Base-by-base conservation (phyloP, 805 yeast species). In the Clavispora phyllophila region DNA sequence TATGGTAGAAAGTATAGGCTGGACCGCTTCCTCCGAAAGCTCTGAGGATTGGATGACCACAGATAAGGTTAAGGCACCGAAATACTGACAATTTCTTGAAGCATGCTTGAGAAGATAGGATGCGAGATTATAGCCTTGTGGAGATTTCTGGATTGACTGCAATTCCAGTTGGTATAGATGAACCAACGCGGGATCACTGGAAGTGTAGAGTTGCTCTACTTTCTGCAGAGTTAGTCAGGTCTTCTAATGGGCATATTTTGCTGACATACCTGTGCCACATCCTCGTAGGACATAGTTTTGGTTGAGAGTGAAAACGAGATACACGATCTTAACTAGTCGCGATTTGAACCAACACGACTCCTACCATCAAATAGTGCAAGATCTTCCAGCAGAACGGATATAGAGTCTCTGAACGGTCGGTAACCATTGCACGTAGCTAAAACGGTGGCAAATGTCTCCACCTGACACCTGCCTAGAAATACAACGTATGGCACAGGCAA, bases 21-120 rank as follows among this genome's bases (percentile, higher is more conserved):
- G 22, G 0, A 46, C 39, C 9, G 54, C 27, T 14, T 60, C 62
- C 22, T 18, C 27, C 2, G 54, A 32, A 15, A 57, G 28, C 8
- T 44, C 48, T 5, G 53, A 46, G 15, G 50, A 56, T 45, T 76
- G 78, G 35, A 84, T 60, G 48, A 73, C 68, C 4, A 87, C 93
- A 0, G 87, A 75, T 45, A 78, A 80, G 0, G 96, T 87, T 44
- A 85, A 70, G 0, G 95, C 95, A 0, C 95, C 96, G 54, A 87
- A 82, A 58, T 83, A 87, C 54, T 80, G 78, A 47, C 81, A 76
- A 44, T 75, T 76, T 35, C 65, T 50, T 1, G 76, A 70, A 3
- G 56, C 54, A 2, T 57, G 55, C 47, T 37, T 46, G 45, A 87
- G 63, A 17, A 87, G 66, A 31, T 61, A 50, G 27, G 73, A 69